These are phyloP conservation scores for Blastocystis sp. DNA, from an alignment of 352 stramenopile genomes.

Conservation along the genomic window DNA sequence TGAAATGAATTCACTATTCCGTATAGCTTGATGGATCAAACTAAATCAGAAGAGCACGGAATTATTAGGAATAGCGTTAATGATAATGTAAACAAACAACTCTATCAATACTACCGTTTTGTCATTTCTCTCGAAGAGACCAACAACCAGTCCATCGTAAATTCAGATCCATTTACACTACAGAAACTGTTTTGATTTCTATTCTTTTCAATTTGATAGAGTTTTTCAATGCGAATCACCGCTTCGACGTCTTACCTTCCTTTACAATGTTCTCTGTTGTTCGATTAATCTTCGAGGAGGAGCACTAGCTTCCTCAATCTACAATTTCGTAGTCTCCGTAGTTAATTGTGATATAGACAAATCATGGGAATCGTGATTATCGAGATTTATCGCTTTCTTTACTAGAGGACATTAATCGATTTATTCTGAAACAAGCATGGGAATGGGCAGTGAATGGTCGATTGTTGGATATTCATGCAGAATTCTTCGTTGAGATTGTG, in stretches of 20 bases:
- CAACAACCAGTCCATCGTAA: neutral
- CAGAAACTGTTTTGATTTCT: slow-evolving; percentile 3
- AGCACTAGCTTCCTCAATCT: slow-evolving; percentile 17
- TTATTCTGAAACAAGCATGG: slow-evolving; percentile 33
- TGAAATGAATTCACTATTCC: neutral
- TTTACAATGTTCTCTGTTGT: slow-evolving; percentile 49
- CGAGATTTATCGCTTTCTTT: slow-evolving; percentile 8
- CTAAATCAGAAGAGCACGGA: slow-evolving; percentile 38
- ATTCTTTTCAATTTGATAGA: neutral
- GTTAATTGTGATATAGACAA: neutral
- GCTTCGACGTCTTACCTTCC: slow-evolving; percentile 27
- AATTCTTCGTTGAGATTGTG: slow-evolving; percentile 60
- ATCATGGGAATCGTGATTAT: slow-evolving; percentile 18
- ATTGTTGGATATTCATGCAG: slow-evolving; percentile 41
- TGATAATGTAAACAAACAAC: slow-evolving; percentile 46
- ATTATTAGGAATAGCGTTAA: slow-evolving; percentile 59
- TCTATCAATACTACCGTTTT: slow-evolving; percentile 50
- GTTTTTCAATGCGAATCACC: slow-evolving; percentile 28
- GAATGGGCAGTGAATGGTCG: slow-evolving; percentile 48
- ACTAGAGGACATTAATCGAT: slow-evolving; percentile 15
- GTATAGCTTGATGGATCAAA: slow-evolving; percentile 27
- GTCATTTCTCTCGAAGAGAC: slow-evolving; percentile 45
- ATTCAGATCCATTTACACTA: neutral
- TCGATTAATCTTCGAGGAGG: slow-evolving; percentile 21
- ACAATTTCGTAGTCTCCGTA: neutral